Evolutionary conservation across 176 grass and related monocot species (phyloP).

Genomic region (Rhynchospora pubera): DNA sequence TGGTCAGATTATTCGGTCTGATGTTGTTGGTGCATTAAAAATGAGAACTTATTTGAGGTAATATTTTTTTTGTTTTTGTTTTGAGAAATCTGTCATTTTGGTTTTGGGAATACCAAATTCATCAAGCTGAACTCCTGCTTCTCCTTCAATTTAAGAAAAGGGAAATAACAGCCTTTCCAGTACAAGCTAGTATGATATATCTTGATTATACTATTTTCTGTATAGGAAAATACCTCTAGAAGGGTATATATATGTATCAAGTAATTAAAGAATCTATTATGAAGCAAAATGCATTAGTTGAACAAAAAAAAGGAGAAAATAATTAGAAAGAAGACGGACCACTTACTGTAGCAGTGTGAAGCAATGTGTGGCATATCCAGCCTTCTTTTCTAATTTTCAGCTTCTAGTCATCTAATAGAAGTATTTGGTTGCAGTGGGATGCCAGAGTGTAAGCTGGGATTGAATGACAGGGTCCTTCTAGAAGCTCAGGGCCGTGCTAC

Average conservation of each 20-base stretch:
- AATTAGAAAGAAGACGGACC: not conserved
- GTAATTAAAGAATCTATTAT: not conserved
- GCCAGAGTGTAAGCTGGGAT: conserved; percentile 96
- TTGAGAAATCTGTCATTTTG: not conserved
- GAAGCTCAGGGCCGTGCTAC: conserved; percentile 95
- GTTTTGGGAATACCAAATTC: not conserved
- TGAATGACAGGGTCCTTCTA: conserved; percentile 96
- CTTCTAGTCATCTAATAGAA: not conserved
- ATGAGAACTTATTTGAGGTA: conserved; percentile 99
- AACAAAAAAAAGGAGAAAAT: not conserved
- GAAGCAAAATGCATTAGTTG: not conserved
- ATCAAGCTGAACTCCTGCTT: not conserved
- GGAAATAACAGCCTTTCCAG: not conserved
- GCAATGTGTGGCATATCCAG: not conserved
- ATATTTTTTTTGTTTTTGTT: conserved; percentile 12
- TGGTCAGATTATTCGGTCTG: conserved; percentile 95
- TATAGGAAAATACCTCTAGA: not conserved
- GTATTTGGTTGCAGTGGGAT: conserved; percentile 72
- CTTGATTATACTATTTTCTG: not conserved
- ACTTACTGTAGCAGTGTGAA: not conserved
- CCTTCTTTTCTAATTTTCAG: conserved; percentile 4
- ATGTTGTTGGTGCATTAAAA: conserved; percentile 98
- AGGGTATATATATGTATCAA: not conserved
- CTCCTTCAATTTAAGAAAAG: not conserved
- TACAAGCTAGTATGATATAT: not conserved